A percentile compares a stretch with the other conserved stretches of the same genome.
Conservation (phyloP, 805 yeast species). For the Ogataea parapolymorpha region DNA sequence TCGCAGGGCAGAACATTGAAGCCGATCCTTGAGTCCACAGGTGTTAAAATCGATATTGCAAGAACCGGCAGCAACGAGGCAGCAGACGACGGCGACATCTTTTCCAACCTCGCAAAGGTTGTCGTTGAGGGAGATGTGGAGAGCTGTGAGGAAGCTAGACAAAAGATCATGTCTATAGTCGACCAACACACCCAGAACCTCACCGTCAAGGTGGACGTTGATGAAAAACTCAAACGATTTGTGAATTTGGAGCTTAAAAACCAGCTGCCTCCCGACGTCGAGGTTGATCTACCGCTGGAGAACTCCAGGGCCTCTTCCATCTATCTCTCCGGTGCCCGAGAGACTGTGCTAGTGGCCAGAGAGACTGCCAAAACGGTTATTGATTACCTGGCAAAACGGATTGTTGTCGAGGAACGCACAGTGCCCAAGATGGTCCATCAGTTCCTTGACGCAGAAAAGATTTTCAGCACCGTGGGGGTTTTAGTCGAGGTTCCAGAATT, state of each 20-base stretch:
- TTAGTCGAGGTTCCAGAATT: conserved; percentile 51
- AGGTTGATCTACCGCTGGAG: conserved; percentile 27
- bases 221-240: conserved; percentile 43
- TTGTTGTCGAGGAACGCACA: conserved; percentile 52
- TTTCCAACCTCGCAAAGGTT: conserved; percentile 58
- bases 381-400: conserved; percentile 40
- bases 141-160: conserved; percentile 73
- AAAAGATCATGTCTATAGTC: conserved; percentile 67
- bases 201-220: conserved; percentile 47
- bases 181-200: conserved; percentile 66
- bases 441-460: conserved; percentile 55
- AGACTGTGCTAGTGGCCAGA: conserved; percentile 54
- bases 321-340: conserved; percentile 68
- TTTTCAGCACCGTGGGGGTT: conserved; percentile 54
- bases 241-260: conserved; percentile 29
- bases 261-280: conserved; percentile 26
- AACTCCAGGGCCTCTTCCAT: conserved; percentile 42
- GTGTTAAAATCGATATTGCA: conserved; percentile 69
- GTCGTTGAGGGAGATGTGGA: conserved; percentile 80
- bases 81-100: conserved; percentile 49
- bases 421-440: conserved; percentile 71
- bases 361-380: conserved; percentile 45
- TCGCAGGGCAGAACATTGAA: conserved; percentile 78
- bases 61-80: conserved; percentile 20
- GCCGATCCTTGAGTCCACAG: conserved; percentile 68